Evolutionary conservation across 257 asterid species (phyloP), one percentile per base, ranked within the genome.

Genomic region (Nicotiana benthamiana): DNA sequence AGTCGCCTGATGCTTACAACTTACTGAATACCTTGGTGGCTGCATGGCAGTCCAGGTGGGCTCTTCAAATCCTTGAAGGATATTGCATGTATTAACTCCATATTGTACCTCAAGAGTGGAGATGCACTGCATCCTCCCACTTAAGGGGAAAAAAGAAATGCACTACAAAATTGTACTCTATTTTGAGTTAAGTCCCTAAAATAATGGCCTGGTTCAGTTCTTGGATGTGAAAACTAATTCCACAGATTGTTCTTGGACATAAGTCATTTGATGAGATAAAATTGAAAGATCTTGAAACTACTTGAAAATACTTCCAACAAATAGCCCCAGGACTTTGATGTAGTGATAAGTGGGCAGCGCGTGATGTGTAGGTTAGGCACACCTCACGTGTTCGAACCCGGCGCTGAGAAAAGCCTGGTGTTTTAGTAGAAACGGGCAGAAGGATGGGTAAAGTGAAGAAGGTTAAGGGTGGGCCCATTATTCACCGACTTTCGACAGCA

Each of bases 11-110:
- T 72, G 96, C 96, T 3, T 85, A 90, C 83, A 81, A 85, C 68
- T 80, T 90, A 80, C 85, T 94, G 77, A 90, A 89, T 79, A 87
- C 75, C 70, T 89, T 93, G 90, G 83, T 94, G 54, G 86, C 89
- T 20, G 87, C 83, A 63, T 93, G 98, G 99, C 89, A 82, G 60
- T 90, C 96, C 78, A 91, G 99, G 99, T 95, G 53, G 43, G 88
- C 60, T 82, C 75, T 80, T 80, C 40, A 16, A 74, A 74, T 51
- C 36, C 13, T 72, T 46, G n/a, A 15, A 46, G 16, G 36, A 22
- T 22, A 72, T 72, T 13, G 40, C 78, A 24, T 10, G 13, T 15
- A 46, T 46, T 46, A n/a, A 24, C 61, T 46, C 22, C 60, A 46
- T 46, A 24, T 46, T 46, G 6, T 70, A 70, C 59, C 34, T 70